Evolutionary conservation across 148 eudicot species (phyloP).

Genomic region (Nepenthes mirabilis): DNA sequence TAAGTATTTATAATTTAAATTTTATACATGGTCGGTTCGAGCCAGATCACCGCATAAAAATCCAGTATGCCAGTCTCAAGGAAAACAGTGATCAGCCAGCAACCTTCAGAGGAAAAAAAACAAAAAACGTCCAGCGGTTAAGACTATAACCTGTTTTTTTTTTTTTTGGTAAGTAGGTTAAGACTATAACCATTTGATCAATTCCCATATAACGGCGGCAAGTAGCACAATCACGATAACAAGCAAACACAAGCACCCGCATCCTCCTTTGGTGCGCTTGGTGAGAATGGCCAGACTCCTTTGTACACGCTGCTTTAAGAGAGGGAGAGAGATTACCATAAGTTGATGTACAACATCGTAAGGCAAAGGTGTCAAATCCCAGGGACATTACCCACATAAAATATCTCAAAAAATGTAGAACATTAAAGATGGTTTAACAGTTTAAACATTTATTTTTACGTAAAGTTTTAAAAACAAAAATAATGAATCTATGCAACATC

Average conservation of each 20-base stretch:
- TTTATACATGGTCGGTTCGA: no score
- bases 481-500: no score
- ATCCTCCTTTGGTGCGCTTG: slow-evolving; percentile 77
- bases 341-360: neutral
- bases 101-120: no score
- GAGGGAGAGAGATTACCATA: neutral
- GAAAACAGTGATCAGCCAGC: no score
- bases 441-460: no score
- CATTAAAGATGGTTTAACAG: no score
- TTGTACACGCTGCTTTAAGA: slow-evolving; percentile 65
- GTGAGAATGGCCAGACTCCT: slow-evolving; percentile 57
- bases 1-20: no score
- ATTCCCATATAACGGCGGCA: slow-evolving; percentile 34
- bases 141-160: slow-evolving; percentile 42
- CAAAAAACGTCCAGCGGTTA: no score
- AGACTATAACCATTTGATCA: slow-evolving; percentile 57
- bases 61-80: no score
- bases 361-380: neutral
- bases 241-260: slow-evolving; percentile 48
- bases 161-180: no score
- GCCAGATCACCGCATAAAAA: no score
- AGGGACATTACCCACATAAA: neutral
- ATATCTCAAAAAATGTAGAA: neutral
- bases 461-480: no score
- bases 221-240: slow-evolving; percentile 44